Evolutionary conservation across 208 protist genomes (phyloP), one percentile per base, ranked within the genome.

Genomic region (Trypanosoma scelopori): DNA sequence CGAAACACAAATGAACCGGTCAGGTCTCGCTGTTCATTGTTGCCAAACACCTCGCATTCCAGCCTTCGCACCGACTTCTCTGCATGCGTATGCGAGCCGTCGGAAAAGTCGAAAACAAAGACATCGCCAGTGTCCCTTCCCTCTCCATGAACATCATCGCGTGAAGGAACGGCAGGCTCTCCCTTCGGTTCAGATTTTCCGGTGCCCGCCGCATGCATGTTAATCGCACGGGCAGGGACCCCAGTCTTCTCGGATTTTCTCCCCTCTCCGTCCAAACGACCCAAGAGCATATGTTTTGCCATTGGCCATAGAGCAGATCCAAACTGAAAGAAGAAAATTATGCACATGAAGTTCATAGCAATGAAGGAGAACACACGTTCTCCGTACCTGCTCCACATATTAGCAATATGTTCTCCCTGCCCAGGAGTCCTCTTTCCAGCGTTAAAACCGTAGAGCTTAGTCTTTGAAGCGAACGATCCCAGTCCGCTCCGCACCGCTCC

Each of bases 1-100:
- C 89, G 89, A 23, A 93, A 85, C 39, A 84, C 42, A 72, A 93
- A 93, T 5, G 87, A 91, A 3, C 79, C 78, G 22, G 81, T 63
- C 59, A 89, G 87, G 56, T 74, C 63, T 12, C n/a, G 28, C 43
- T 69, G 42, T 41, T 51, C 43, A 51, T 45, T 16, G 13, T 41
- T 42, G 16, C 43, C 43, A 60, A 69, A 69, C 20, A 69, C 28
- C 13, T 60, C 52, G 20, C 45, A 28, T 32, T 69, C 63, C 27
- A 69, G 13, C 16, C 49, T 25, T 23, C 30, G n/a, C 25, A 60
- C 39, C 35, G 51, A 69, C 11, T 60, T 6, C 37, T 60, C 27
- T 39, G 48, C 53, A 12, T 50, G 13, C 1, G 47, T 43, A 16
- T 60, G 20, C 20, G 63, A 60, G 30, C 63, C 42, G 5, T 69